Base-by-base conservation (phyloP, 2,329 filamentous ascomycete genomes). In the Alternaria hordeiaustralica region DNA sequence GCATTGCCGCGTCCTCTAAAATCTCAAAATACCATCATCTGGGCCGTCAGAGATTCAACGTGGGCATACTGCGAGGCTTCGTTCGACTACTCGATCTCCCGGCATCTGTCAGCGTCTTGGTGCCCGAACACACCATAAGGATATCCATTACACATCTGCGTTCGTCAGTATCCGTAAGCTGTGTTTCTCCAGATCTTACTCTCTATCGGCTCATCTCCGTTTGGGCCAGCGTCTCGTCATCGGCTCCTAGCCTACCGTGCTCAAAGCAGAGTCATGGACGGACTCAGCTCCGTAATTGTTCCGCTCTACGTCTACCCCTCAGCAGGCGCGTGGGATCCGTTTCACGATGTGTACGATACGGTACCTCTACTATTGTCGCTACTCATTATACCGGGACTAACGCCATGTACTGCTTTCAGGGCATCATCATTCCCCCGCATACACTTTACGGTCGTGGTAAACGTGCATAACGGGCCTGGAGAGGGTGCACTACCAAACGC, bases 391-490 rank as follows among this genome's bases (percentile, higher is more conserved):
- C 54, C 23, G 21, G 49, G 55, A 43, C 33, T 28, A 33, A 53
- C 49, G 28, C 36, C 15, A 25, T 63, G 64, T 71, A 59, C 73
- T 68, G 43, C 60, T 23, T 20, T 45, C 63, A 76, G 74, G 55
- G 74, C 68, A 55, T 66, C 62, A 33, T 67, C 61, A 8, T 71
- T 82, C 67, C 80, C 80, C 33, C 67, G 78, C 58, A 71, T 82
- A 68, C 79, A 84, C 59, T 86, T 86, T 69, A 86, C 85, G 46
- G 80, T 85, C 28, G 78, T 84, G 61, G 82, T 86, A 62, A 86
- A 86, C 63, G 80, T 82, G 73, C 80, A 80, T 65, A 83, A 72
- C 67, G 86, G 76, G 66, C 85, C 82, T 70, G 85, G 84, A 71
- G 77, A 73, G 57, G 68, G 74, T 50, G 64, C 78, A 49, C 66